phyloP scores from a whole-genome alignment of 2,329 filamentous ascomycete genomes.

The Pseudocercospora macadamiae region DNA sequence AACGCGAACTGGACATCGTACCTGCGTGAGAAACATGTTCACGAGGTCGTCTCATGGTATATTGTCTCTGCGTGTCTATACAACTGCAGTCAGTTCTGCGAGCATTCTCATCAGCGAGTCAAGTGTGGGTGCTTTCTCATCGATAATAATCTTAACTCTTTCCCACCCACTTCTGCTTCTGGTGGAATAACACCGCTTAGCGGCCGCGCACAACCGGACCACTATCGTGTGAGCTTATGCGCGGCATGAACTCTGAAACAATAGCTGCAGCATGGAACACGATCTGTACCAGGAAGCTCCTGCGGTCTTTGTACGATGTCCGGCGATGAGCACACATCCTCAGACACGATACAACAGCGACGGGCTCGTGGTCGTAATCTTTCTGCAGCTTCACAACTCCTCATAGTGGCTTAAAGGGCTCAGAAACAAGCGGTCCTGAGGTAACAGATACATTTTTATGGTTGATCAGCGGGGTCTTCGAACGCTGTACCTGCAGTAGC shows the following conservation, averaged over 20 bases:
- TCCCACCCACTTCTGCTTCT: not conserved
- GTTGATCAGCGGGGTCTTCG: conserved; percentile 1
- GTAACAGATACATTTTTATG: not conserved
- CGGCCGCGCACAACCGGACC: conserved; percentile 10
- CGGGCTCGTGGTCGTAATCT: not conserved
- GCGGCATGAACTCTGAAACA: conserved; percentile 19
- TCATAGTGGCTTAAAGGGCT: not conserved
- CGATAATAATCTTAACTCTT: not conserved
- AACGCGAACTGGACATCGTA: not conserved
- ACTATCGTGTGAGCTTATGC: conserved; percentile 14
- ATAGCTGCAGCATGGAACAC: conserved; percentile 17
- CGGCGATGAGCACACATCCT: not conserved
- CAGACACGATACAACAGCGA: not conserved
- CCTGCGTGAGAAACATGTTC: no score
- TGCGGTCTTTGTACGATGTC: not conserved
- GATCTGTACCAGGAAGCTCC: conserved; percentile 14
- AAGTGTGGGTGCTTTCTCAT: not conserved
- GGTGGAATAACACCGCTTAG: conserved; percentile 15
- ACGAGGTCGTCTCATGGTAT: no score
- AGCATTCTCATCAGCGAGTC: not conserved
- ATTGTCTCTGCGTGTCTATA: no score
- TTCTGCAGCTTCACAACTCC: not conserved
- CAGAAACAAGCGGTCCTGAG: not conserved
- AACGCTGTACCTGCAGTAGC: conserved; percentile 9
- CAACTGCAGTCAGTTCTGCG: no score